Base-by-base conservation (phyloP, 805 yeast genomes). In the Cyberlindnera lachancei region DNA sequence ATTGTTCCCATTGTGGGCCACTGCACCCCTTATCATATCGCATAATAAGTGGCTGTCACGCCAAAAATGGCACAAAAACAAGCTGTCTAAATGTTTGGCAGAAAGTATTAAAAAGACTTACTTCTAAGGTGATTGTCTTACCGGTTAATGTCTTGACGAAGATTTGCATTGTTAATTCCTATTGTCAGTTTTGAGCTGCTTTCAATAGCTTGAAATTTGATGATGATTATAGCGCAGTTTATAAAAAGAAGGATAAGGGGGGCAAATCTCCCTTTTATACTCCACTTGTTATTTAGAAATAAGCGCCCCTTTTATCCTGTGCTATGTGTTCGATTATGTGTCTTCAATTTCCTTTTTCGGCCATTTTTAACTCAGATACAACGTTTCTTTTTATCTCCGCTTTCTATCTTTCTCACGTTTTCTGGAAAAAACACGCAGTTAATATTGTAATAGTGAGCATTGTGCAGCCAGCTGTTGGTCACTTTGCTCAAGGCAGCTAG, bases 61-160 rank as follows among this genome's bases (percentile, higher is more conserved):
- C 7, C 10, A 29, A 14, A 20, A 10, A 12, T 12, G 18, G 28
- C 20, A 15, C 15, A 26, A 25, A 22, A 24, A 15, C 32, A 7
- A 23, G 17, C 21, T 19, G 21, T 8, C 21, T 8, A 7, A 19
- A 19, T 8, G 10, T 8, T 7, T 7, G 21, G 10, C 10, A 19
- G 21, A 7, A 19, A 19, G 10, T 8, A 10, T 8, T 19, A 19
- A 24, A 17, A 15, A 16, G 56, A 64, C 55, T 30, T 41, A 50
- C 67, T 45, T 80, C 88, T 46, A 80, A 65, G 50, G 94, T 83
- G 61, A 83, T 83, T 46, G 94, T 83, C 76, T 83, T 83, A 59
- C 94, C 94, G 23, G 94, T 83, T 59, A 83, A 63, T 38, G 94
- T 84, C 71, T 84, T 83, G 56, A 84, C 95, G 61, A 84, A 84